A percentile compares a stretch with the other conserved stretches of the same genome.
Evolutionary conservation across 2,329 filamentous ascomycete genomes (phyloP).

Genomic region (Arthroderma uncinatum): DNA sequence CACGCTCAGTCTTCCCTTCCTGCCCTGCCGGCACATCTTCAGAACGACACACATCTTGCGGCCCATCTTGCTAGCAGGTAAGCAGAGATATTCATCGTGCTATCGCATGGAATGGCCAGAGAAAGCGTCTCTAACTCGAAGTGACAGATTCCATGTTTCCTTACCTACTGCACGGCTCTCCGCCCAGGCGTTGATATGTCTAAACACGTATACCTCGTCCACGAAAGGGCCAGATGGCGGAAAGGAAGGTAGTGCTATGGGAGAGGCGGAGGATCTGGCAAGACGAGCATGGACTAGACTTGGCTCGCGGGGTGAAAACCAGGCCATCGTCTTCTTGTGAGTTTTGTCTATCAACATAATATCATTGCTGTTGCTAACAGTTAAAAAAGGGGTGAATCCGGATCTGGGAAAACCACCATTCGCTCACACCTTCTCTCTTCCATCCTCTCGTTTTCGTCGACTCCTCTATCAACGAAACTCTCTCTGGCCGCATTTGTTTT

Average conservation of each 20-base stretch:
- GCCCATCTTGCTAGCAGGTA: constrained; percentile 43
- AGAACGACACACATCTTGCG: constrained; percentile 42
- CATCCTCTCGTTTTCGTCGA: constrained; percentile 79
- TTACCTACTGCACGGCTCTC: constrained; percentile 80
- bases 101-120: background rate
- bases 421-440: constrained; percentile 79
- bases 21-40: constrained; percentile 62
- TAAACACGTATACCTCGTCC: constrained; percentile 91
- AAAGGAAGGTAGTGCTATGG: constrained; percentile 84
- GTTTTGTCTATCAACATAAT: constrained; percentile 31
- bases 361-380: no score
- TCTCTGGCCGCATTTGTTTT: constrained; percentile 93
- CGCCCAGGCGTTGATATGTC: constrained; percentile 77
- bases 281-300: constrained; percentile 74
- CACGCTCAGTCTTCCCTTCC: constrained; percentile 73
- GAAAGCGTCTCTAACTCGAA: background rate
- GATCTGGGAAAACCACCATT: constrained; percentile 89
- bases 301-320: constrained; percentile 81
- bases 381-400: constrained; percentile 75
- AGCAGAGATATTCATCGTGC: background rate
- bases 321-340: constrained; percentile 85
- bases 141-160: constrained; percentile 70
- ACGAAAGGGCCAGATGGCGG: constrained; percentile 79
- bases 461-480: constrained; percentile 82
- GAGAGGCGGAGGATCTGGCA: constrained; percentile 83